Conservation (phyloP, 345 rosid species). For the Citrus maxima region DNA sequence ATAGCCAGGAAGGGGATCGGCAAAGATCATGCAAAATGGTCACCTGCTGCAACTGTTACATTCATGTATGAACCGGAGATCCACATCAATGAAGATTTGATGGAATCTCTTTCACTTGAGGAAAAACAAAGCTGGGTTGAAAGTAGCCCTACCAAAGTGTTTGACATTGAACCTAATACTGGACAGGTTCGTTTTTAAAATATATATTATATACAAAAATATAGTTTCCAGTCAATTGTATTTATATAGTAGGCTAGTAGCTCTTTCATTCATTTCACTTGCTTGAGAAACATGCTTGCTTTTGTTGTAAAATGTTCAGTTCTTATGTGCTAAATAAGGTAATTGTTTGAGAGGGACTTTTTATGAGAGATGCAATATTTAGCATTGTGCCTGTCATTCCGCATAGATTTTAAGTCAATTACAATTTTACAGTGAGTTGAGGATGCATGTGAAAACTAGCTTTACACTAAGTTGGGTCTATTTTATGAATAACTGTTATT, state of each 20-base stretch:
- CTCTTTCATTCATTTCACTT: background rate
- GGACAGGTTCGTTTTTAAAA: conserved; percentile 45
- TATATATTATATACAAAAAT: no score
- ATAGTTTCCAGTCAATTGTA: background rate
- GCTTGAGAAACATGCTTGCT: background rate
- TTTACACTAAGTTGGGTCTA: background rate
- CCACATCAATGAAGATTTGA: conserved; percentile 78
- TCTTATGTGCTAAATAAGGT: background rate
- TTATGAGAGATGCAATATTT: background rate
- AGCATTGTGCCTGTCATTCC: background rate
- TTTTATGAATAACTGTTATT: background rate
- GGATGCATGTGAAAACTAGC: background rate
- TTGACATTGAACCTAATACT: conserved; percentile 60
- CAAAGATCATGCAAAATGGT: conserved; percentile 98
- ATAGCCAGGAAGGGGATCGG: conserved; percentile 97
- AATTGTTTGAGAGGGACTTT: background rate
- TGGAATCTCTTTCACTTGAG: conserved; percentile 68
- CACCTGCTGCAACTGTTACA: conserved; percentile 99
- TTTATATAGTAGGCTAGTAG: background rate
- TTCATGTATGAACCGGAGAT: conserved; percentile 97
- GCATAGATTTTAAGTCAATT: background rate
- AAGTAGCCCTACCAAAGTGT: conserved; percentile 89
- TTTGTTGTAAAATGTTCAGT: background rate
- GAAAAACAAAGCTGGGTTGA: conserved; percentile 76
- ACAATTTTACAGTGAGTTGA: background rate